These are phyloP conservation scores for Quercus engelmannii DNA, from an alignment of 306 rosid species.

Conservation along the genomic window DNA sequence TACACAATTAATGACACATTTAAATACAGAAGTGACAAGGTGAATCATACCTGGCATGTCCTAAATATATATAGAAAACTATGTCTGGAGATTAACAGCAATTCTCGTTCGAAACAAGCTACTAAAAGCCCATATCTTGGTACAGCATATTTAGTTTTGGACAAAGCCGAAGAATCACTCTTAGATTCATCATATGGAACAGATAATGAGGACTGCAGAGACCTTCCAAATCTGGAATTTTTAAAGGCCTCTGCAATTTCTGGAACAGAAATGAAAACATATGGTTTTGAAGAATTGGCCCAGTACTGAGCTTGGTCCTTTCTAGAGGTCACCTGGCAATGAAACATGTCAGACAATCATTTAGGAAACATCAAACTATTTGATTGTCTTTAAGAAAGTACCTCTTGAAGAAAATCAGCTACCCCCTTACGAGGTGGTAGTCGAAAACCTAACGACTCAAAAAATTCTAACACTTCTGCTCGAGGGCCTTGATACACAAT, in stretches of 20 bases:
- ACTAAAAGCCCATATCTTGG: slow-evolving; percentile 54
- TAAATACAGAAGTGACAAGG: not conserved
- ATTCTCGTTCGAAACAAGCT: slow-evolving; percentile 70
- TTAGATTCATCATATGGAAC: slow-evolving; percentile 49
- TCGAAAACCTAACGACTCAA: slow-evolving; percentile 68
- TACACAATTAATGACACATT: not conserved
- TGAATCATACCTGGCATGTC: slow-evolving; percentile 67
- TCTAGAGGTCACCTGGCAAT: slow-evolving; percentile 71
- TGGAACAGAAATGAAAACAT: slow-evolving; percentile 49
- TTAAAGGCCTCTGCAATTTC: slow-evolving; percentile 70
- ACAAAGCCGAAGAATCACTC: slow-evolving; percentile 60
- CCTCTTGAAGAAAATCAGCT: slow-evolving; percentile 98
- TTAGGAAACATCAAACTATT: not conserved
- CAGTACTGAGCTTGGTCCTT: slow-evolving; percentile 93
- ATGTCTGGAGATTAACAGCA: slow-evolving; percentile 55
- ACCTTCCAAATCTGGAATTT: slow-evolving; percentile 54
- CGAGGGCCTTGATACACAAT: slow-evolving; percentile 80
- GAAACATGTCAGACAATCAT: not conserved
- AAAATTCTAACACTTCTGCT: slow-evolving; percentile 59
- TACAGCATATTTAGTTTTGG: slow-evolving; percentile 50
- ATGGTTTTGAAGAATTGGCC: slow-evolving; percentile 73
- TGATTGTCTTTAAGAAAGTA: slow-evolving; percentile 7
- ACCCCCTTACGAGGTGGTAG: slow-evolving; percentile 79
- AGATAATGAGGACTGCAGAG: slow-evolving; percentile 38
- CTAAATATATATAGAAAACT: slow-evolving; percentile 75